phyloP scores from a whole-genome alignment of 2,329 filamentous ascomycete genomes.

The Sarocladium strictum region DNA sequence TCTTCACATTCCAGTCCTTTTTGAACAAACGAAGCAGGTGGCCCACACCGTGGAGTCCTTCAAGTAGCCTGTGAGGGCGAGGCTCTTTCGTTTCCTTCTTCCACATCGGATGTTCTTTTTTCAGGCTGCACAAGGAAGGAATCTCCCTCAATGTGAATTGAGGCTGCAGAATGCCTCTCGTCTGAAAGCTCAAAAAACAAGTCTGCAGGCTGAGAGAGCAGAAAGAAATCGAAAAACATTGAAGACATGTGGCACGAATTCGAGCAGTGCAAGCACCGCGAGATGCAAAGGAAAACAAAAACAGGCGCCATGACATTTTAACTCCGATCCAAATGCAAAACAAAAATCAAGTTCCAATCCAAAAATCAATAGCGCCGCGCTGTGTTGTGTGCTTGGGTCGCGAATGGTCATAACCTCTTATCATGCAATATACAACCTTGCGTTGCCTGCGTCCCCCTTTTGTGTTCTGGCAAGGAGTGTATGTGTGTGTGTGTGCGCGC shows the following conservation, averaged over 20 bases:
- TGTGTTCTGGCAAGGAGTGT: conserved; percentile 14
- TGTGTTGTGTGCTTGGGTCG: not conserved
- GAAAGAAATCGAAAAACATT: not conserved
- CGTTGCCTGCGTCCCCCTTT: conserved; percentile 6
- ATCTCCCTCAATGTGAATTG: too few species aligned
- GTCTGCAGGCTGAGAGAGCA: not conserved
- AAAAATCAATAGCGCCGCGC: conserved; percentile 2
- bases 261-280: conserved; percentile 18
- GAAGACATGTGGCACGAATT: conserved; percentile 10
- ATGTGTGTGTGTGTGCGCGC: conserved; percentile 12
- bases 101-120: too few species aligned
- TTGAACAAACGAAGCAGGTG: too few species aligned
- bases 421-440: not conserved
- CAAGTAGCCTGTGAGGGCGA: not conserved
- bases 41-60: too few species aligned
- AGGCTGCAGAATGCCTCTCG: too few species aligned
- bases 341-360: not conserved
- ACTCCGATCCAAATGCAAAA: conserved; percentile 6
- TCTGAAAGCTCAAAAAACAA: not conserved
- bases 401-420: not conserved
- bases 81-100: not conserved
- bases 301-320: not conserved
- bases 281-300: conserved; percentile 13
- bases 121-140: too few species aligned
- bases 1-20: not conserved